Base-by-base conservation (phyloP, 1,284 basidiomycete genomes). In the Ustilago shanxiensis region DNA sequence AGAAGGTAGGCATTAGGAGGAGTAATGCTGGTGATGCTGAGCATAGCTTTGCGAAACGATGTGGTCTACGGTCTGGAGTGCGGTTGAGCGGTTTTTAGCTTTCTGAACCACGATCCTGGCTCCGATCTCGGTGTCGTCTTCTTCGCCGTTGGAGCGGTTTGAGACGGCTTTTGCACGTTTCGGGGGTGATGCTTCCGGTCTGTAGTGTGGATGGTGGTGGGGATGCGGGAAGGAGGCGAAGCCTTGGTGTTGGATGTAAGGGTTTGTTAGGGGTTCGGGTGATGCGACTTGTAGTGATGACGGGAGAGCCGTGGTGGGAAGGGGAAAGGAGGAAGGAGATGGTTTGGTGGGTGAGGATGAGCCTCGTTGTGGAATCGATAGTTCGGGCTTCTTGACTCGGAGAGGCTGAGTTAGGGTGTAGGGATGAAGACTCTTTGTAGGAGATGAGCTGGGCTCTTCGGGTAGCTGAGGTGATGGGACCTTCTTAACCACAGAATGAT, bases 31-130 rank as follows among this genome's bases (percentile, higher is more conserved):
- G 20, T 47, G 58, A 35, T 55, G 39, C 18, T 50, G 41, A 16
- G 69, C 69, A 16, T 73, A 73, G 14, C 65, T 64, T 4, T 61
- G 57, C 9, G 37, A 62, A 20, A 74, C 56, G 29, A 74, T 74
- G 13, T 57, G 61, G 14, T 74, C 58, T 1, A 74, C 66, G 1
- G 49, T 33, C 14, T 65, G 54, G 4, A 68, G 20, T 0, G 72
- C 72, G 3, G 37, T 64, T 14, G 22, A 51, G 2, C 65, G 45
- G 18, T 73, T 66, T 35, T 54, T 45, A 11, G 64, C 57, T 20
- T 66, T 66, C n/a, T 33, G 60, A 0, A 60, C 60, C 8, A 28
- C 47, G 9, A 14, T 28, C 28, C 47, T 49, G 1, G 60, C 58
- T 8, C 22, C 35, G 10, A 47, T 33, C 0, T 59, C 58, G 2